Evolutionary conservation across 768 basidiomycete genomes (phyloP), one percentile per base, ranked within the genome.

Genomic region (Trametes gibbosa): DNA sequence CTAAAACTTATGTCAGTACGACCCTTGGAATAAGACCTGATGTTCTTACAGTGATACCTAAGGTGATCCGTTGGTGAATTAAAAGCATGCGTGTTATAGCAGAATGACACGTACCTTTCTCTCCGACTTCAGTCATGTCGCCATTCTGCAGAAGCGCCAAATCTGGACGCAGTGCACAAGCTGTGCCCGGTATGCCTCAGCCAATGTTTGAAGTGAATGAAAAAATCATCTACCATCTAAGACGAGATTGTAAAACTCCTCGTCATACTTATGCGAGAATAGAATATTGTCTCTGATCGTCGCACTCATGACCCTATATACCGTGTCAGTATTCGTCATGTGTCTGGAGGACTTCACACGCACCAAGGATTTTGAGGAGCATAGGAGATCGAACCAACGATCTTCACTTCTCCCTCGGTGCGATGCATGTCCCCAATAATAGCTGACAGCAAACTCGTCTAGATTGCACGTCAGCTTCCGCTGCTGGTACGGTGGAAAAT

Each of bases 261-360:
- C 87, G 51, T 98, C 94, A 61, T 88, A 97, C 64, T 86, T 81
- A 71, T 95, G 90, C 10, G 87, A 93, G 74, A 98, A 98, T 34
- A 92, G 68, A 60, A 98, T 98, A 67, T 98, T 98, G 42, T 94
- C 91, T 37, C 88, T 83, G 50, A 98, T 82, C 2, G 90, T 87
- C 0, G 91, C 84, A 1, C 91, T 92, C 72, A 95, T 80, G 43
- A 97, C 84, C 90, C 89, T 90, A 27, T 4, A 12, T 24, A 27
- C 5, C 25, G 5, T n/a, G 37, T 62, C 27, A 54, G 24, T 61
- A 35, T 39, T 58, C 32, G 34, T 25, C 5, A 56, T 12, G 1
- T 17, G 24, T 21, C 25, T n/a, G 41, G 14, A 10, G 29, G 65
- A 5, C 17, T 42, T 8, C 13, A 48, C 32, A 5, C 5, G 16